A percentile compares a stretch with the other conserved stretches of the same genome.
Conservation (phyloP, 176 grass and related monocot species). For the Ampelocalamus luodianensis region DNA sequence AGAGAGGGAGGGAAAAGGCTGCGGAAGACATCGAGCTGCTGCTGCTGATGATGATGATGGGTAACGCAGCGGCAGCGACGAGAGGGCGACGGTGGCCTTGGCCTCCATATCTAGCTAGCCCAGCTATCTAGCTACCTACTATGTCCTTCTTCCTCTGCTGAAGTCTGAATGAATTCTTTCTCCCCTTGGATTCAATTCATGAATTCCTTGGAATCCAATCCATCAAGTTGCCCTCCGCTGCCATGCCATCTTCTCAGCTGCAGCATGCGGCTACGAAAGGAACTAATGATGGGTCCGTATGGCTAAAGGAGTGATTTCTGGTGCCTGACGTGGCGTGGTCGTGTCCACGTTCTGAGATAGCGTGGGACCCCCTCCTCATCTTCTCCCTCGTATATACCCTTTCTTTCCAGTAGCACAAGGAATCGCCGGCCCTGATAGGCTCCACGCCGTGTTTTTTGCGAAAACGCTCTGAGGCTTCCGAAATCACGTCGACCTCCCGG, state of each 20-base stretch:
- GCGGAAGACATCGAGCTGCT: neutral
- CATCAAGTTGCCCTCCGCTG: neutral
- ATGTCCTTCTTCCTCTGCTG: neutral
- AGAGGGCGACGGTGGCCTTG: slow-evolving; percentile 30
- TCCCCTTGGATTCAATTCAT: neutral
- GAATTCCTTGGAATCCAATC: neutral
- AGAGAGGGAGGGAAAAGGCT: neutral
- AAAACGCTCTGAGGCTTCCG: too few relatives aligned
- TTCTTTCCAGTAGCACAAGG: too few relatives aligned
- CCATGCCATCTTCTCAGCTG: neutral
- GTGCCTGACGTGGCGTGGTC: slow-evolving; percentile 34
- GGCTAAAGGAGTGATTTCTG: neutral
- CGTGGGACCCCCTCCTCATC: slow-evolving; percentile 28
- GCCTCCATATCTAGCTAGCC: neutral
- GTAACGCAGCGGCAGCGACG: slow-evolving; percentile 17
- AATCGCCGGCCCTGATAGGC: too few relatives aligned
- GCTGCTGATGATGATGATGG: neutral
- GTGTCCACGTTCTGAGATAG: slow-evolving; percentile 24
- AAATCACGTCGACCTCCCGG: too few relatives aligned
- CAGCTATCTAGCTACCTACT: neutral
- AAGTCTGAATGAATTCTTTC: too few relatives aligned
- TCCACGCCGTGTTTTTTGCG: too few relatives aligned
- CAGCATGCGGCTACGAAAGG: neutral
- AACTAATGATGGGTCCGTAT: too few relatives aligned
- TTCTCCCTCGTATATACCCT: neutral